phyloP scores from a whole-genome alignment of 345 rosid species.

The Geranium rotundifolium region DNA sequence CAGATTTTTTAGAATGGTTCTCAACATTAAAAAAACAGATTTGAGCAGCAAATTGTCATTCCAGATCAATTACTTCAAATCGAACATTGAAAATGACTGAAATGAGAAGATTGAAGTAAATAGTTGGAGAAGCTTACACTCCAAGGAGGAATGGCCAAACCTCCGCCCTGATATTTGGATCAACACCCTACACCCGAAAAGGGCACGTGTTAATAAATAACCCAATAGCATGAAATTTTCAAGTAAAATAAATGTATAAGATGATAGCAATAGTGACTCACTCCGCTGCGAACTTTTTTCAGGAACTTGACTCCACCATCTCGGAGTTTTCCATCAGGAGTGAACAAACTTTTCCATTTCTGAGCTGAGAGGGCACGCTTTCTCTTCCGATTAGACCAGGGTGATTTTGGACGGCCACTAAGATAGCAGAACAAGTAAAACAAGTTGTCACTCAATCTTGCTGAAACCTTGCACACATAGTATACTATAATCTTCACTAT shows the following conservation, averaged over 20 bases:
- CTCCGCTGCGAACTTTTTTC: slow-evolving; percentile 87
- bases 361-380: slow-evolving; percentile 54
- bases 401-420: slow-evolving; percentile 70
- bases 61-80: too few species aligned
- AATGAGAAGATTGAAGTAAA: slow-evolving; percentile 5
- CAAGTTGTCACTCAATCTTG: too few species aligned
- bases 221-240: neutral
- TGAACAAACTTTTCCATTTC: slow-evolving; percentile 68
- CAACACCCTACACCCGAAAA: slow-evolving; percentile 51
- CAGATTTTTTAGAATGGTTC: too few species aligned
- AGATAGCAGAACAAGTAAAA: neutral
- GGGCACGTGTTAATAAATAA: neutral
- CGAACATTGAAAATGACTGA: neutral
- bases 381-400: slow-evolving; percentile 81
- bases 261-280: slow-evolving; percentile 30
- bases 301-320: slow-evolving; percentile 68
- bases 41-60: too few species aligned
- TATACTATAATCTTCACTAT: too few species aligned
- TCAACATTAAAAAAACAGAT: too few species aligned
- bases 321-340: slow-evolving; percentile 60
- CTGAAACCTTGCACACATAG: too few species aligned
- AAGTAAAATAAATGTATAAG: neutral
- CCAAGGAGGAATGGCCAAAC: slow-evolving; percentile 99
- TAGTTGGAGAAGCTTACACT: slow-evolving; percentile 55
- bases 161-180: slow-evolving; percentile 75